phyloP scores from a whole-genome alignment of 257 asterid genomes.

The Craterostigma plantagineum region DNA sequence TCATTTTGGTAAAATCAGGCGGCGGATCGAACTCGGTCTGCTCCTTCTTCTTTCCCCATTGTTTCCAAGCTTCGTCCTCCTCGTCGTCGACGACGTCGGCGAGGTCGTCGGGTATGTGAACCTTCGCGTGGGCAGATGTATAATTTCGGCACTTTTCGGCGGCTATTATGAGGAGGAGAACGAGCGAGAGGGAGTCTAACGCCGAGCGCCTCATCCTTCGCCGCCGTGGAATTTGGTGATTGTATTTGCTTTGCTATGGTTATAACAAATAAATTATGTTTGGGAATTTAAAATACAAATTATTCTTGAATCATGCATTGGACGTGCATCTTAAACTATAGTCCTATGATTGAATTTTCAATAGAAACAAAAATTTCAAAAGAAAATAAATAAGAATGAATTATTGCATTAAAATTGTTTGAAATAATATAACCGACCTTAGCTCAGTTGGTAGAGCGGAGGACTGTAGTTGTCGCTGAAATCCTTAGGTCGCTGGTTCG shows the following conservation, averaged over 20 bases:
- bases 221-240: no score
- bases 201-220: no score
- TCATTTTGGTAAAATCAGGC: constrained; percentile 35
- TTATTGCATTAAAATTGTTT: no score
- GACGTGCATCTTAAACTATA: no score
- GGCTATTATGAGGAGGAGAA: constrained; percentile 23
- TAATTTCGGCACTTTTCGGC: constrained; percentile 10
- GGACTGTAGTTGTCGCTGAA: constrained; percentile 7
- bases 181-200: constrained; percentile 5
- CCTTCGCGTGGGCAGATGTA: constrained; percentile 24
- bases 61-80: constrained; percentile 68
- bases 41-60: constrained; percentile 61
- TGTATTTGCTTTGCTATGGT: no score
- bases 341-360: no score
- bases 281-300: no score
- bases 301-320: no score
- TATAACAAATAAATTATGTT: no score
- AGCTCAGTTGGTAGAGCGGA: constrained; percentile 16
- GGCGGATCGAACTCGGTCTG: constrained; percentile 61
- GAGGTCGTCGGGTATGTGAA: constrained; percentile 71
- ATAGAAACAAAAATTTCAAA: no score
- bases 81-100: constrained; percentile 78
- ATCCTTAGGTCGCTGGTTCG: constrained; percentile 96
- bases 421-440: constrained; percentile 13
- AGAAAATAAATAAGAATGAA: no score